Conservation (phyloP, 257 asterid genomes). For the Scutellaria baicalensis region DNA sequence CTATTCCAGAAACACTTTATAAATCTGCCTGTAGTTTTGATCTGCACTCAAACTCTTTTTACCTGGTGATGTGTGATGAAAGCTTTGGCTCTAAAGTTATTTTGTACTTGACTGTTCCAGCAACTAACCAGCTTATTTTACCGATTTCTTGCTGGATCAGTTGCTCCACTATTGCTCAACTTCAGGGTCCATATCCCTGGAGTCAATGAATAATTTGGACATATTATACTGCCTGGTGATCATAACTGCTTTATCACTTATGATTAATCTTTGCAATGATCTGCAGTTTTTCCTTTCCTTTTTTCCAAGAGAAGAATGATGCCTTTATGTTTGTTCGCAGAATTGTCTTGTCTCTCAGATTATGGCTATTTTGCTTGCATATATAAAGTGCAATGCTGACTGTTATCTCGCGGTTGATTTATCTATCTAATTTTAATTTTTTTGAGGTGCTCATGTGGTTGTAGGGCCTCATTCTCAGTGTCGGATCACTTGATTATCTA, state of each 20-base stretch:
- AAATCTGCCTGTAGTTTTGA: not conserved
- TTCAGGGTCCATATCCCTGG: not conserved
- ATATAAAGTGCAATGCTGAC: not conserved
- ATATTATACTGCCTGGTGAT: not conserved
- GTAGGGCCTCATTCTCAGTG: not conserved
- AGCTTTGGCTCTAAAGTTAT: not conserved
- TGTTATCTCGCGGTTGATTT: too few species aligned
- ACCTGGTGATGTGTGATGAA: not conserved
- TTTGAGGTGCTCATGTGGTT: not conserved
- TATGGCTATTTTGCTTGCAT: not conserved
- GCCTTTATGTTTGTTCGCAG: not conserved
- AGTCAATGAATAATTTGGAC: not conserved
- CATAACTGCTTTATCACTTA: not conserved
- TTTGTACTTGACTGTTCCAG: not conserved
- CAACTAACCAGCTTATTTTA: not conserved
- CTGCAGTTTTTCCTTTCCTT: not conserved
- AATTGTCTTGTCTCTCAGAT: not conserved
- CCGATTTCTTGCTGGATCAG: not conserved
- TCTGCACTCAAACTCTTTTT: not conserved
- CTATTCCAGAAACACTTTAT: not conserved
- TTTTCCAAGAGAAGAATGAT: not conserved
- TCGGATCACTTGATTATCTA: not conserved
- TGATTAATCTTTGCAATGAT: not conserved
- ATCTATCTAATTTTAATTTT: not conserved
- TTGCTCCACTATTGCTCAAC: too few species aligned